Base-by-base conservation (phyloP, 345 rosid species). In the Cardamine resedifolia region DNA sequence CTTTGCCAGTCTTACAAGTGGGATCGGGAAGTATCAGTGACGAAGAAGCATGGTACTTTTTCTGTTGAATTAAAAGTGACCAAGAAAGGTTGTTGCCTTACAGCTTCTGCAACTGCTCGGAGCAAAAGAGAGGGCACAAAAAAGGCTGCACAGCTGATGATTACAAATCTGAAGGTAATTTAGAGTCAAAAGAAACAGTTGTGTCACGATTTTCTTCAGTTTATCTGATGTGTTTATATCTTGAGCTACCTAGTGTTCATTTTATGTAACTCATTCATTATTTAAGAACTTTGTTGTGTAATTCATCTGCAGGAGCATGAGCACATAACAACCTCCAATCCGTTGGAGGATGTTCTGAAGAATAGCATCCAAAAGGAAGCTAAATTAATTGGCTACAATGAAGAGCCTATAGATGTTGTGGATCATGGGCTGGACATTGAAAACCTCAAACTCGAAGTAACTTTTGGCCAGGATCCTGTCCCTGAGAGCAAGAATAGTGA, bases 361-460 rank as follows among this genome's bases (percentile, higher is more conserved):
- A 71, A 79, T 45, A 79, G 67, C 69, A 0, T 31, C 70, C 84
- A 82, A 80, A 64, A 31, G 72, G 88, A 90, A 69, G 84, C 97
- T 69, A 81, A 74, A 80, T 78, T 93, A 81, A 84, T 93, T 66
- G 98, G 98, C 76, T 93, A 76, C 58, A 80, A 87, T 78, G 98
- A 90, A 83, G 84, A 66, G 18, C 89, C 91, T 2, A 43, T 85
- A 58, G 81, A 87, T 71, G 82, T 90, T 57, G 45, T 31, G 12
- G 72, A 68, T 64, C 57, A 68, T 72, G 73, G 34, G 9, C 15
- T 5, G 21, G 80, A 33, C 48, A 45, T 72, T 49, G 84, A 64
- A 74, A 77, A 58, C 45, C 56, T 77, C 78, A 74, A 59, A 11
- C 8, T 79, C 18, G 67, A 68, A 43, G 85, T 77, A 69, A 63